phyloP scores from a whole-genome alignment of 2,329 filamentous ascomycete species.

The Fusarium sp. region DNA sequence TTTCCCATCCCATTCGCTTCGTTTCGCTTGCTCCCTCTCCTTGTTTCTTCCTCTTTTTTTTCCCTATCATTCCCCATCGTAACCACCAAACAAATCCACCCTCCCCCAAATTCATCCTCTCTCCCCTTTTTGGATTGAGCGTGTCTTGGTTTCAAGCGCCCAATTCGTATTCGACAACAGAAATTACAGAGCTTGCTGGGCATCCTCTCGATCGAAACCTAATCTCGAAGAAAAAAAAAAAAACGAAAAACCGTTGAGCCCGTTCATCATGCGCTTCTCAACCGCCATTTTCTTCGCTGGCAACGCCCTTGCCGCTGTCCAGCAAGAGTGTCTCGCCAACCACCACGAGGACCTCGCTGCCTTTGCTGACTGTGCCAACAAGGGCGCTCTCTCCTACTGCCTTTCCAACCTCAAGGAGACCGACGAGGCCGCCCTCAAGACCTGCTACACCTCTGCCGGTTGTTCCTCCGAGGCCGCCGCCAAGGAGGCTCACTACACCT shows the following conservation, averaged over 20 bases:
- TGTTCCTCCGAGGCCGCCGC: conserved; percentile 50
- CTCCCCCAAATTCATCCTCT: conserved; percentile 4
- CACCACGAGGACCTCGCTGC: conserved; percentile 55
- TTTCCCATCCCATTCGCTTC: conserved; percentile 33
- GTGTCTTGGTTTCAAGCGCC: conserved; percentile 28
- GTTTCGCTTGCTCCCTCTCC: conserved; percentile 29
- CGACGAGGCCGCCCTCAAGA: conserved; percentile 51
- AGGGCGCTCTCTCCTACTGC: conserved; percentile 57
- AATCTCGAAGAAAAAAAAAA: not conserved
- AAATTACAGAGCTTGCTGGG: conserved; percentile 37
- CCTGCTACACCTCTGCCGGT: conserved; percentile 52
- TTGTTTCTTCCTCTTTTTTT: conserved; percentile 26
- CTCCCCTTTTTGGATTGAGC: conserved; percentile 33
- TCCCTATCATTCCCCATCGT: conserved; percentile 18
- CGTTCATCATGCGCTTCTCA: conserved; percentile 48
- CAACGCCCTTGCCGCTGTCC: conserved; percentile 49
- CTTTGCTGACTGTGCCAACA: conserved; percentile 58
- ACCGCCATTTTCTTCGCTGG: conserved; percentile 51
- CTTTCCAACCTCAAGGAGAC: conserved; percentile 51
- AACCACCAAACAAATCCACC: conserved; percentile 6
- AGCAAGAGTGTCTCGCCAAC: conserved; percentile 55
- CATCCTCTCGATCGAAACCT: conserved; percentile 33
- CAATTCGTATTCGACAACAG: conserved; percentile 28
- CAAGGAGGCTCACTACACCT: conserved; percentile 46
- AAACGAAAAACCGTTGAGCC: conserved; percentile 1